A percentile compares a stretch with the other conserved stretches of the same genome.
These are phyloP conservation scores for Lagenaria siceraria DNA, from an alignment of 306 rosid species.

Conservation along the genomic window DNA sequence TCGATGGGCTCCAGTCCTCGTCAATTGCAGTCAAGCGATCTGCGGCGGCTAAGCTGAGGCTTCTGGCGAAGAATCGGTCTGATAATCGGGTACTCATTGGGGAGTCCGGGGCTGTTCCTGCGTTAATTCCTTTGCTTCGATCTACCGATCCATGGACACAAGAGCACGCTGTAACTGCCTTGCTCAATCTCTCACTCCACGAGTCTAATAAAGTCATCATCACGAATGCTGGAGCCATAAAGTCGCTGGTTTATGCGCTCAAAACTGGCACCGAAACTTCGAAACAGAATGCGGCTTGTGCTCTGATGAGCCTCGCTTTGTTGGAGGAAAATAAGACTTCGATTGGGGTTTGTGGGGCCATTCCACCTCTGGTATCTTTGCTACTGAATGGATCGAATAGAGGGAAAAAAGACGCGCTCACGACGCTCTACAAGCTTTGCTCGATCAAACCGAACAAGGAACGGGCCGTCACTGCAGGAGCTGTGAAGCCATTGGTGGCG, in stretches of 20 bases:
- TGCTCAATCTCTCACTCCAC: slow-evolving; percentile 70
- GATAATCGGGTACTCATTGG: slow-evolving; percentile 76
- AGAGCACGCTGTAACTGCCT: slow-evolving; percentile 87
- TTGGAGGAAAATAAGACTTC: slow-evolving; percentile 76
- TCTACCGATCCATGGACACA: slow-evolving; percentile 89
- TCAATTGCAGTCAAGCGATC: slow-evolving; percentile 79
- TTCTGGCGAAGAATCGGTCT: slow-evolving; percentile 79
- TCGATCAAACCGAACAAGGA: slow-evolving; percentile 69
- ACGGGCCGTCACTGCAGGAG: slow-evolving; percentile 80
- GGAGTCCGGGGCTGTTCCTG: slow-evolving; percentile 86
- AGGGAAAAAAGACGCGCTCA: slow-evolving; percentile 85
- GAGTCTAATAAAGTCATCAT: slow-evolving; percentile 63
- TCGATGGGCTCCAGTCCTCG: slow-evolving; percentile 61
- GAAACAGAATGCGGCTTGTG: slow-evolving; percentile 96
- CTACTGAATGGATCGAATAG: slow-evolving; percentile 58
- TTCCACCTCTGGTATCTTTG: slow-evolving; percentile 70
- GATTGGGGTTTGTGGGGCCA: slow-evolving; percentile 83
- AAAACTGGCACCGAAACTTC: slow-evolving; percentile 86
- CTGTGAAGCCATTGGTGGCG: slow-evolving; percentile 74
- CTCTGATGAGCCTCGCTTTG: slow-evolving; percentile 65
- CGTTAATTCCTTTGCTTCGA: slow-evolving; percentile 76
- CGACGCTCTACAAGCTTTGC: slow-evolving; percentile 80
- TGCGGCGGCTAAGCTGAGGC: slow-evolving; percentile 84
- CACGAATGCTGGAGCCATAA: slow-evolving; percentile 73
- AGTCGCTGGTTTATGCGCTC: slow-evolving; percentile 70